Evolutionary conservation across 495 filamentous ascomycete species (phyloP).

Genomic region (Tuber umbilicatum): DNA sequence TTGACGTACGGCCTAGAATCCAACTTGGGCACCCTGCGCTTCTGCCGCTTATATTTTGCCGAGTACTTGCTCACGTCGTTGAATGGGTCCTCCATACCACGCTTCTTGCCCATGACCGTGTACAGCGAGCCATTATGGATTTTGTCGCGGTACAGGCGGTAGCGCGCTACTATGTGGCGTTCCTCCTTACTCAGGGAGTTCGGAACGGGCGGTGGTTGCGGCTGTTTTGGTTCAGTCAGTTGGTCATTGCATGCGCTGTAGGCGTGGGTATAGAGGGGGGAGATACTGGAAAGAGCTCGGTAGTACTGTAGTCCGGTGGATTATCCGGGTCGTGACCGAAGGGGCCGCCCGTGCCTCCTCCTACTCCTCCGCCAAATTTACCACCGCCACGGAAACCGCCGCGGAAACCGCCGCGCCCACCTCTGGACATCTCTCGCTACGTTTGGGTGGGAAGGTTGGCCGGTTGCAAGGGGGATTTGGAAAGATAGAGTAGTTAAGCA

Average conservation of each 20-base stretch:
- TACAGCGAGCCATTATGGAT: slow-evolving; percentile 40
- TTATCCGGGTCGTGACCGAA: slow-evolving; percentile 34
- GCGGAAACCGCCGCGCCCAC: slow-evolving; percentile 33
- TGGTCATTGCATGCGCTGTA: neutral
- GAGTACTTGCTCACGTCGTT: slow-evolving; percentile 39
- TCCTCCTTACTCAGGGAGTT: slow-evolving; percentile 38
- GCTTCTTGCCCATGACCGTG: slow-evolving; percentile 37
- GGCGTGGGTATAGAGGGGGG: neutral
- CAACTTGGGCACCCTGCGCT: slow-evolving; percentile 35
- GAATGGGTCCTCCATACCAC: slow-evolving; percentile 40
- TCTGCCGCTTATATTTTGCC: slow-evolving; percentile 34
- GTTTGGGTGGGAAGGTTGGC: neutral
- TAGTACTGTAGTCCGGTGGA: slow-evolving; percentile 39
- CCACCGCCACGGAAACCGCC: slow-evolving; percentile 34
- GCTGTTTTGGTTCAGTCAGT: slow-evolving; percentile 24
- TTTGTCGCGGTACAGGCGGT: slow-evolving; percentile 39
- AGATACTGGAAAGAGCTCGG: slow-evolving; percentile 40
- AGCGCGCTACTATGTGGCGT: slow-evolving; percentile 33
- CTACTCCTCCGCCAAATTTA: slow-evolving; percentile 30
- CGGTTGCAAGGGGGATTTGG: neutral
- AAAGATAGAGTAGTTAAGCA: neutral
- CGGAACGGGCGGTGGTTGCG: slow-evolving; percentile 38
- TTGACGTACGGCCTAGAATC: slow-evolving; percentile 41
- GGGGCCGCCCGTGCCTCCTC: slow-evolving; percentile 22
- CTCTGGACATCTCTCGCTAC: slow-evolving; percentile 33